Evolutionary conservation across 352 stramenopile species (phyloP), one percentile per base, ranked within the genome.

Genomic region (Pythium aristosporum): DNA sequence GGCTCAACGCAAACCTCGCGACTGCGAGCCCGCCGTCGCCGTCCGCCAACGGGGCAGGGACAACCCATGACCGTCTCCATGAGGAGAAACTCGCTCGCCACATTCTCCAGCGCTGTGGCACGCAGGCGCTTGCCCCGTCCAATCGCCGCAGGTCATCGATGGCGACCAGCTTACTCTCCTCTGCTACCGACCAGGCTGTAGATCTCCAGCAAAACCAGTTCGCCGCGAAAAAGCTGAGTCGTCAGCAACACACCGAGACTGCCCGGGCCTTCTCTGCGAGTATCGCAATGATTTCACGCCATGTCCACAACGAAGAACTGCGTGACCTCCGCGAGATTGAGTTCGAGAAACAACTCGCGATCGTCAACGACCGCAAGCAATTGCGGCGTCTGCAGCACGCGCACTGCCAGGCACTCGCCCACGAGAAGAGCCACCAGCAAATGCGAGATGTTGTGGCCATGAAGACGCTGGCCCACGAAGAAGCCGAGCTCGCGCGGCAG

Each of bases 271-370:
- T 92, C 56, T 77, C 71, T 3, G 61, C 80, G 37, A 89, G 80
- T 62, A 75, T 92, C 20, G 81, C 80, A 7, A 91, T 91, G 80
- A 91, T 92, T 34, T 87, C 79, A 21, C 79, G 80, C 2, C 81
- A 92, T 50, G 76, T 88, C 2, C 80, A 92, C 43, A 74, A 89
- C 57, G 79, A 90, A 63, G 77, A 89, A 63, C 63, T 87, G 0
- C 76, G 62, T 3, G 77, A 90, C 61, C 41, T 82, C 15, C 72
- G 77, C 3, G 73, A 85, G 7, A 67, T 69, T 16, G 61, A 77
- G 9, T 51, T 65, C 30, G 77, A 88, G 18, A 61, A 61, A 30
- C 72, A 89, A 61, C 62, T 80, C 44, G 71, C 73, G 34, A 52
- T 73, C 9, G 79, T 81, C 16, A 65, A 90, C 48, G 69, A 78